A percentile compares a stretch with the other conserved stretches of the same genome.
Evolutionary conservation across 208 protist genomes (phyloP).

Genomic region (Zelonia costaricensis): DNA sequence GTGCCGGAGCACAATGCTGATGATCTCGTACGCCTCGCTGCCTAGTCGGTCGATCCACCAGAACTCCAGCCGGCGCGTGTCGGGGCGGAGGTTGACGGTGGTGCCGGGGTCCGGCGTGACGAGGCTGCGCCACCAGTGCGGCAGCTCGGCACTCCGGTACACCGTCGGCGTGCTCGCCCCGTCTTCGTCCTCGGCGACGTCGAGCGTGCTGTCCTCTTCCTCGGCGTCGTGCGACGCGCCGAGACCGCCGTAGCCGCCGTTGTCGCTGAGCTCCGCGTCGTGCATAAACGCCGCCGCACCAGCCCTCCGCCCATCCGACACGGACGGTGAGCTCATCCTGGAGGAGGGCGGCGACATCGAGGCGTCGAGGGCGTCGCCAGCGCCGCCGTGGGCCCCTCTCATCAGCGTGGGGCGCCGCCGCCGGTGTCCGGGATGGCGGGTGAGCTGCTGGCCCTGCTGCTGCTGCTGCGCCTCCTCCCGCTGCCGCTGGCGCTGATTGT

Average conservation of each 20-base stretch:
- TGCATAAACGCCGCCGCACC: no score
- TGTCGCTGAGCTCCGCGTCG: conserved; percentile 4
- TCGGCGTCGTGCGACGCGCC: conserved; percentile 2
- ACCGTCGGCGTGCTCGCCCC: conserved; percentile 25
- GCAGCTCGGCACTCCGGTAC: conserved; percentile 20
- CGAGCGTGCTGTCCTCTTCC: background rate
- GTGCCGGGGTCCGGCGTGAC: conserved; percentile 18
- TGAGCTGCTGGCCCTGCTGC: background rate
- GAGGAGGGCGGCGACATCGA: background rate
- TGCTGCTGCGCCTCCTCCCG: background rate
- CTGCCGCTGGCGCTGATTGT: conserved; percentile 1
- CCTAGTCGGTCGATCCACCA: conserved; percentile 41
- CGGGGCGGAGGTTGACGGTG: conserved; percentile 14
- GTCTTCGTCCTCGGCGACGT: conserved; percentile 22
- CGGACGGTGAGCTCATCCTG: no score
- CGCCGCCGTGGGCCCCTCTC: background rate
- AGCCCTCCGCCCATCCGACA: no score
- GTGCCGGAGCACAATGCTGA: conserved; percentile 24
- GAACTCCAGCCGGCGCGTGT: conserved; percentile 20
- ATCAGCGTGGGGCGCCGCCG: no score
- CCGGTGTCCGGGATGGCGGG: no score
- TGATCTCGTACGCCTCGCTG: conserved; percentile 26
- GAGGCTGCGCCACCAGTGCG: conserved; percentile 37
- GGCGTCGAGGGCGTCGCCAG: background rate
- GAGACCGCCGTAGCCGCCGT: background rate